phyloP scores from a whole-genome alignment of 2,329 filamentous ascomycete genomes.

The Macrophomina tecta region DNA sequence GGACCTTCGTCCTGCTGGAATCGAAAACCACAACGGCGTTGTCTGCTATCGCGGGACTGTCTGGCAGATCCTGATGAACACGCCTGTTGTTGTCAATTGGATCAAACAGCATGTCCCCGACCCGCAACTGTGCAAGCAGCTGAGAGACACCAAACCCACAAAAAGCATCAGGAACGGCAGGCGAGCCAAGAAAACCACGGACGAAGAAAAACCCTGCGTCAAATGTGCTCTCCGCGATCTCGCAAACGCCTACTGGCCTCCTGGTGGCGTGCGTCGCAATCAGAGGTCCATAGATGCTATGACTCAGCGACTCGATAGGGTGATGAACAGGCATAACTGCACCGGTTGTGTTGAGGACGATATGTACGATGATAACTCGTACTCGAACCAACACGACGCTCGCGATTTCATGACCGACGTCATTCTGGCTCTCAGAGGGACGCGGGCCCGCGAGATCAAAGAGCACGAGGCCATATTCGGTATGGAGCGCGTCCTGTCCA shows the following conservation, averaged over 20 bases:
- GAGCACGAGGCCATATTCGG: conserved; percentile 25
- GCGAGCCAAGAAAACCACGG: not conserved
- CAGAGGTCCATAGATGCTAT: not conserved
- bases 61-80: conserved; percentile 30
- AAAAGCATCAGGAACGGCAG: too few relatives aligned
- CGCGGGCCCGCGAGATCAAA: too few relatives aligned
- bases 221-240: conserved; percentile 18
- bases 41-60: conserved; percentile 34
- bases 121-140: not conserved
- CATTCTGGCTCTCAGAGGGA: not conserved
- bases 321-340: not conserved
- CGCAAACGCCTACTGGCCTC: conserved; percentile 18
- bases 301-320: not conserved
- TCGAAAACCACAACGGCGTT: conserved; percentile 29
- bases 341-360: not conserved
- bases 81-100: conserved; percentile 31
- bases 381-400: not conserved
- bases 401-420: conserved; percentile 3
- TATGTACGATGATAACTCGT: too few relatives aligned
- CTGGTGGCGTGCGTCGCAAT: not conserved
- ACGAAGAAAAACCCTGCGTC: not conserved
- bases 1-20: conserved; percentile 26
- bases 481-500: conserved; percentile 24
- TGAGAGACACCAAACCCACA: too few relatives aligned
- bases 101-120: conserved; percentile 20